Evolutionary conservation across 2,329 filamentous ascomycete genomes (phyloP), one percentile per base, ranked within the genome.

Genomic region (Akanthomyces lecanii): DNA sequence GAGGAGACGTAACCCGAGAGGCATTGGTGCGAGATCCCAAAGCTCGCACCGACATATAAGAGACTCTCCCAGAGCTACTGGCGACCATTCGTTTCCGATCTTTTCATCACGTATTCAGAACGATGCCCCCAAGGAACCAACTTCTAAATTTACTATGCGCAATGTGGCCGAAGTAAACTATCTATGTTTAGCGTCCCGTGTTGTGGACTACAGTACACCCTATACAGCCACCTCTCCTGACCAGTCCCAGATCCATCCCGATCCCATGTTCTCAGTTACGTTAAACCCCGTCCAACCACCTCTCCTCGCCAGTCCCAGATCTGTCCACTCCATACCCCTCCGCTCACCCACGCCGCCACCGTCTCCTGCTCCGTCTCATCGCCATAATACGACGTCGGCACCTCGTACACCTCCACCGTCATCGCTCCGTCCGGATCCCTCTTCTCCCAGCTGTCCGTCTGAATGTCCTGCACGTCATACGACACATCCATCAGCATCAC

Each of bases 291-390:
- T 48, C 59, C 64, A 18, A 69, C 64, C 18, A 65, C 62, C n/a
- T 64, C 59, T 2, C 71, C 70, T 58, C 70, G 54, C 72, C 74
- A 77, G 36, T 69, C 64, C 76, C 75, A 79, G 14, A 79, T 63
- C 47, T 69, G 75, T n/a, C 78, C 79, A 45, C 73, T 70, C 63
- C 81, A 65, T 5, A 77, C 76, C 25, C 72, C 74, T 12, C 72
- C 70, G 65, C 70, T 77, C n/a, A 79, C 73, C 73, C 76, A 79
- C 4, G 71, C 65, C 61, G 76, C 75, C 61, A 79, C 79, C 52
- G 77, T 63, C 64, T 76, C 71, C 12, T 67, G 67, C 1, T 68
- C 66, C 48, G 70, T 70, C 66, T 77, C 76, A 61, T 78, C 76
- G 5, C 73, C 74, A 52, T 77, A 76, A 64, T 75, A 78, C 7